Percentiles rank a stretch among this genome's conserved stretches.
Conservation (phyloP, 192 early-diverging fungal genomes). For the Gigaspora rosea region DNA sequence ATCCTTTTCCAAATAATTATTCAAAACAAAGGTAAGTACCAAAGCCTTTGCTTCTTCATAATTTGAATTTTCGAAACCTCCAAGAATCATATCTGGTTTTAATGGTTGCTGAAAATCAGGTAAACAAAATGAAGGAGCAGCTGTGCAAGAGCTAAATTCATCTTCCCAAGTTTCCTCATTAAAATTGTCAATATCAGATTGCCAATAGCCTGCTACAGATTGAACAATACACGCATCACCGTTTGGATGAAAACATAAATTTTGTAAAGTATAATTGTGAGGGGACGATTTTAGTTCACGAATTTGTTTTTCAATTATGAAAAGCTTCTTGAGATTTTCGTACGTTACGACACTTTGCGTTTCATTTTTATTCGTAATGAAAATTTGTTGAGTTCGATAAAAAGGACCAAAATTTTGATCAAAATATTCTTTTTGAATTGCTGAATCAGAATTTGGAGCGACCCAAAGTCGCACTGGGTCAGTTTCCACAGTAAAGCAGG, state of each 20-base stretch:
- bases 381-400: conserved; percentile 66
- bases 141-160: conserved; percentile 48
- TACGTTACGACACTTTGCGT: conserved; percentile 44
- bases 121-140: conserved; percentile 52
- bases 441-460: conserved; percentile 53
- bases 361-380: conserved; percentile 47
- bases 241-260: conserved; percentile 62
- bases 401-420: conserved; percentile 65
- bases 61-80: conserved; percentile 47
- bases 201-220: conserved; percentile 68
- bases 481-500: conserved; percentile 52
- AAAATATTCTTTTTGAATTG: conserved; percentile 58
- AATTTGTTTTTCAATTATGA: conserved; percentile 53
- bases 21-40: conserved; percentile 61
- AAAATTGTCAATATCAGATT: conserved; percentile 50
- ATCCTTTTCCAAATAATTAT: conserved; percentile 49
- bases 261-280: conserved; percentile 46
- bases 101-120: conserved; percentile 65
- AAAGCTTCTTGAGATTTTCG: conserved; percentile 47
- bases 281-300: conserved; percentile 40
- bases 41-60: conserved; percentile 53
- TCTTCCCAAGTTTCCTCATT: conserved; percentile 45
- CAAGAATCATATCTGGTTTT: conserved; percentile 62
- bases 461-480: conserved; percentile 66
- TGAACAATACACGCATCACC: conserved; percentile 63